Percentiles rank a stretch among this genome's conserved stretches.
phyloP scores from a whole-genome alignment of 768 basidiomycete species.

The Paxillus rubicundulus region DNA sequence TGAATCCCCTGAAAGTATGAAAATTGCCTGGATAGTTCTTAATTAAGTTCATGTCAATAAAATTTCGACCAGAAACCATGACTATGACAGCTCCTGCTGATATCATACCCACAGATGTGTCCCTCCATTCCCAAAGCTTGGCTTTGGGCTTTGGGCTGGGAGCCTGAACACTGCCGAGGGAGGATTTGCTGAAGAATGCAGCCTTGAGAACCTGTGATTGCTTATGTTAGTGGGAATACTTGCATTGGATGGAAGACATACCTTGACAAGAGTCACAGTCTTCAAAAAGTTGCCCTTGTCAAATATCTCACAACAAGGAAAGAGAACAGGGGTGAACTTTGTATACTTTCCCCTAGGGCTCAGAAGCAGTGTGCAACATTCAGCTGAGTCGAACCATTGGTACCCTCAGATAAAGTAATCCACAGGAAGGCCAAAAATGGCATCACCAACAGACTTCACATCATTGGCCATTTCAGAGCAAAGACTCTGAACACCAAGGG shows the following conservation, averaged over 20 bases:
- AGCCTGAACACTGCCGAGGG: not conserved
- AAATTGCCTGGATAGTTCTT: constrained; percentile 2
- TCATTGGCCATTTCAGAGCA: not conserved
- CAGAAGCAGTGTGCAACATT: not conserved
- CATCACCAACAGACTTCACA: not conserved
- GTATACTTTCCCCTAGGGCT: not conserved
- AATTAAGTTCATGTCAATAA: not conserved
- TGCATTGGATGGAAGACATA: not conserved
- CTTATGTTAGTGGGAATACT: not conserved
- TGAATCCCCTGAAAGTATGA: constrained; percentile 2
- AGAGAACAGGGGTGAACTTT: constrained; percentile 1
- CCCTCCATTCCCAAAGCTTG: constrained; percentile 1
- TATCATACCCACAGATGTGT: not conserved
- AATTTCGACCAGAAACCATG: not conserved
- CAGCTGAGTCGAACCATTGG: not conserved
- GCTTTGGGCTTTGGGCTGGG: not conserved
- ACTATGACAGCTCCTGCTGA: constrained; percentile 5
- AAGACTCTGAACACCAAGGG: not conserved
- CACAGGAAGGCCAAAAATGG: not conserved
- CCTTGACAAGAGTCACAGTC: not conserved
- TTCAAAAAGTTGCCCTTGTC: not conserved
- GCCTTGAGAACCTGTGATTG: not conserved
- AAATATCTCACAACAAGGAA: not conserved
- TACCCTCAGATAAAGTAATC: not conserved
- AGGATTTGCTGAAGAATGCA: not conserved